Base-by-base conservation (phyloP, 2,329 filamentous ascomycete genomes). In the Metarhizium sp. region DNA sequence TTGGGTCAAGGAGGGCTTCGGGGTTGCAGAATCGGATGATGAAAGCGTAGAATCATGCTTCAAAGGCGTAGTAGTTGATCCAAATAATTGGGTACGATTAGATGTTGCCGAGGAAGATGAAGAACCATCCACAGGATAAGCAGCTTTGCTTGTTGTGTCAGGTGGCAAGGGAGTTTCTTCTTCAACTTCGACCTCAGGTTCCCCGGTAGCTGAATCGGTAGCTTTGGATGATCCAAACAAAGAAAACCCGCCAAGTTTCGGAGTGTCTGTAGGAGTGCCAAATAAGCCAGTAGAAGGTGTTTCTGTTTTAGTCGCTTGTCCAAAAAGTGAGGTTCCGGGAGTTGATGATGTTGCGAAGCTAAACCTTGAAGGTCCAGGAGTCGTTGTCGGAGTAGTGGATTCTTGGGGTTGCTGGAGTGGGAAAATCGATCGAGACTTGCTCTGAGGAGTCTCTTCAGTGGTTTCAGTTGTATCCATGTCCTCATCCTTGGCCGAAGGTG, bases 111-210 rank as follows among this genome's bases (percentile, higher is more conserved):
- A 81, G 57, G 78, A 80, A 47, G 77, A 78, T 40, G 76, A 77
- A 18, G 77, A 78, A 57, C 79, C 75, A 50, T 75, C 77, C 43
- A 79, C 60, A 51, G 73, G 68, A 62, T 75, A 81, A 52, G 70
- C 66, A 56, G 69, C 67, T 71, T 77, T 81, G 73, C 78, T 83
- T 54, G 73, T 81, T 56, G 77, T 69, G 58, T 82, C 79, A 25
- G 80, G 79, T 38, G 80, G 79, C 4, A 82, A 67, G 56, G 80
- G 79, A 25, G 63, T 67, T 57, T 71, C 71, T 55, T 71, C 71
- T 40, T 67, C 67, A 43, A 64, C 58, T 59, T 75, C 77, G 50
- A 69, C 64, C 57, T 73, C 70, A 3, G 70, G 67, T 13, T 53
- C 20, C 36, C 50, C 1, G 2, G 30, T 29, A 36, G 58, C 59